Conservation (phyloP, 1,284 basidiomycete species). For the Heterobasidion irregulare region DNA sequence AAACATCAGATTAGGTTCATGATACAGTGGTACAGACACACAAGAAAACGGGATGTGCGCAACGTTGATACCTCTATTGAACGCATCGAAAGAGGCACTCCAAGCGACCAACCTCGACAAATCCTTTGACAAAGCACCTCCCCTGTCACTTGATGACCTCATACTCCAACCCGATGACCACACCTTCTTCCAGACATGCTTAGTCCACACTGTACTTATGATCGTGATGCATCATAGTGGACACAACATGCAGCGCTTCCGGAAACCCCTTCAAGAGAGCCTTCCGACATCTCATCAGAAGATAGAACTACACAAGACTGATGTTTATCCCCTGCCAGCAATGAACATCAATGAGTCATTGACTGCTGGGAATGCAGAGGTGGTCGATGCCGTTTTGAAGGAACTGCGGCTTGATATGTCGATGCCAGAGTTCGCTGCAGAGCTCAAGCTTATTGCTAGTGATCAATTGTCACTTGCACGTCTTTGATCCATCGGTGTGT, state of each 20-base stretch:
- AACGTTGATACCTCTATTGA: slow-evolving; percentile 14
- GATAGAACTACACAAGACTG: slow-evolving; percentile 23
- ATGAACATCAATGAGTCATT: slow-evolving; percentile 29
- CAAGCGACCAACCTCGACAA: not conserved
- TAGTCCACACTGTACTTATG: slow-evolving; percentile 22
- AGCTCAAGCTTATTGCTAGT: slow-evolving; percentile 19
- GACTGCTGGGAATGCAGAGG: slow-evolving; percentile 26
- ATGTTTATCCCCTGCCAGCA: slow-evolving; percentile 23
- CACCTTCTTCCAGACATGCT: slow-evolving; percentile 8
- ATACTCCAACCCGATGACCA: slow-evolving; percentile 10
- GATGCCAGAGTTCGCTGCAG: slow-evolving; percentile 4
- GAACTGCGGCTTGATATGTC: slow-evolving; percentile 16
- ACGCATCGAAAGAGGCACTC: slow-evolving; percentile 8
- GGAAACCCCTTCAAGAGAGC: not conserved
- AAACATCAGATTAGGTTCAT: too few relatives aligned
- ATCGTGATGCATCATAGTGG: slow-evolving; percentile 18
- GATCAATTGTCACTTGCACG: slow-evolving; percentile 31
- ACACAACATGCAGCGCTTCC: not conserved
- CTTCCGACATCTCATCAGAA: slow-evolving; percentile 1
- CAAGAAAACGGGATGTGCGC: slow-evolving; percentile 8
- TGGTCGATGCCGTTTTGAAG: slow-evolving; percentile 21
- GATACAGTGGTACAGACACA: not conserved
- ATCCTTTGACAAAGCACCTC: not conserved
- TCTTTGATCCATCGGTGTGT: slow-evolving; percentile 19
- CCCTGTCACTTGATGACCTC: slow-evolving; percentile 7